Conservation (phyloP, 768 basidiomycete genomes). For the Exsudoporus frostii region DNA sequence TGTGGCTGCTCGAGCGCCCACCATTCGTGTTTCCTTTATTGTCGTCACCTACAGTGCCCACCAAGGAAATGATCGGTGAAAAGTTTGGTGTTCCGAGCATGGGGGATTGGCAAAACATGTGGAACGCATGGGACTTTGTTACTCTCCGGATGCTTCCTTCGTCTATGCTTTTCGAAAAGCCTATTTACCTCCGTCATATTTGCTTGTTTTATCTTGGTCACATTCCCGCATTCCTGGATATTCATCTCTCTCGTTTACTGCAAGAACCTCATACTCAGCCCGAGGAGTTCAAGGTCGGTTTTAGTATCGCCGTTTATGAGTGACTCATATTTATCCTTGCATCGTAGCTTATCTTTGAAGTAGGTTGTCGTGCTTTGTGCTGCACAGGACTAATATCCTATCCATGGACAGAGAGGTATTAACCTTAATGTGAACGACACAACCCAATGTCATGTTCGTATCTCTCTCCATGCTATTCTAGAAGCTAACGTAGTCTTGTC, state of each 20-base stretch:
- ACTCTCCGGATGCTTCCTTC: conserved; percentile 83
- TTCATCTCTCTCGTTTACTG: conserved; percentile 75
- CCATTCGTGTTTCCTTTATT: conserved; percentile 72
- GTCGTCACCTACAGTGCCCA: conserved; percentile 33
- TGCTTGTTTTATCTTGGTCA: conserved; percentile 96
- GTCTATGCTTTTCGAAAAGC: conserved; percentile 83
- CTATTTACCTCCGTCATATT: conserved; percentile 91
- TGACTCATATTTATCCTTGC: conserved; percentile 1
- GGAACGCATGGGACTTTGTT: conserved; percentile 87
- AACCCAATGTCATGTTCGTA: conserved; percentile 73
- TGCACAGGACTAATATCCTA: background rate
- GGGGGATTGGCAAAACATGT: conserved; percentile 78
- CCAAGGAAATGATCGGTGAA: conserved; percentile 19
- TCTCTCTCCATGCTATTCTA: background rate
- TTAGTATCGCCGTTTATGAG: background rate
- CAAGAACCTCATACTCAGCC: conserved; percentile 83
- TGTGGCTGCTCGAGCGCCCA: conserved; percentile 92
- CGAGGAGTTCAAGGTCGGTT: conserved; percentile 64
- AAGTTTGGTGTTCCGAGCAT: conserved; percentile 67
- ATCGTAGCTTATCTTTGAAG: conserved; percentile 71
- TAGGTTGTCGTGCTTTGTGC: conserved; percentile 24
- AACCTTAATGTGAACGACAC: conserved; percentile 95
- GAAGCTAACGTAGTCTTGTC: conserved; percentile 4
- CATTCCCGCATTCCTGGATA: conserved; percentile 90
- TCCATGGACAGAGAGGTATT: conserved; percentile 72